Conservation (phyloP, 1,284 basidiomycete species). For the Austroboletus olivaceoglutinosus region DNA sequence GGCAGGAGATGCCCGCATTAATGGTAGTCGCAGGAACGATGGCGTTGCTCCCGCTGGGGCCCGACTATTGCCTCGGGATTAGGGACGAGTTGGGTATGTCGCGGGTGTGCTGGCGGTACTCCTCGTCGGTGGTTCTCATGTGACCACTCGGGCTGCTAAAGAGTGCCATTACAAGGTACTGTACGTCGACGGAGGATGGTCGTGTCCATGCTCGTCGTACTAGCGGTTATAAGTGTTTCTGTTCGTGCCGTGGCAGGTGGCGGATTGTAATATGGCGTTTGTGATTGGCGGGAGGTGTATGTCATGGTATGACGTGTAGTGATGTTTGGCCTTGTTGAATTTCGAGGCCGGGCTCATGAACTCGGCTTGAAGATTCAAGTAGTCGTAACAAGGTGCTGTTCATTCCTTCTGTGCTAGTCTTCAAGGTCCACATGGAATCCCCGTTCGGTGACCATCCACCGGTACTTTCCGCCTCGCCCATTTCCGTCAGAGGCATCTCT, state of each 20-base stretch:
- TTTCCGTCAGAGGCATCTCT: constrained; percentile 40
- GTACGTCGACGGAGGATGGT: constrained; percentile 37
- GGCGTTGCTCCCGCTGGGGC: constrained; percentile 58
- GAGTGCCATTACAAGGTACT: constrained; percentile 42
- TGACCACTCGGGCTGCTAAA: constrained; percentile 42
- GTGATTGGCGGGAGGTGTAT: too few relatives aligned
- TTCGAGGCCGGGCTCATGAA: not conserved
- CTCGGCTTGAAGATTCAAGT: not conserved
- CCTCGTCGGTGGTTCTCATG: constrained; percentile 47
- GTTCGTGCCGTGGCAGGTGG: constrained; percentile 87
- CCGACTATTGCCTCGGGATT: constrained; percentile 56
- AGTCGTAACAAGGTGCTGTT: not conserved
- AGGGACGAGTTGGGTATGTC: constrained; percentile 41
- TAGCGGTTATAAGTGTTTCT: constrained; percentile 66
- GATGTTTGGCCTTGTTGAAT: not conserved
- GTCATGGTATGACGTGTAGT: not conserved
- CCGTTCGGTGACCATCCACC: constrained; percentile 22
- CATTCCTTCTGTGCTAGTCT: not conserved
- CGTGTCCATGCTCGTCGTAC: constrained; percentile 61
- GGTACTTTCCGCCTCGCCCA: constrained; percentile 40
- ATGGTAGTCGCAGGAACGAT: constrained; percentile 43
- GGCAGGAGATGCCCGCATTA: constrained; percentile 41
- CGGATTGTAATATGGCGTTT: too few relatives aligned
- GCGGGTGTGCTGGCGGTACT: constrained; percentile 54
- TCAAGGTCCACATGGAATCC: constrained; percentile 18